Evolutionary conservation across 176 grass and related monocot genomes (phyloP).

Genomic region (Aegilops umbellulata): DNA sequence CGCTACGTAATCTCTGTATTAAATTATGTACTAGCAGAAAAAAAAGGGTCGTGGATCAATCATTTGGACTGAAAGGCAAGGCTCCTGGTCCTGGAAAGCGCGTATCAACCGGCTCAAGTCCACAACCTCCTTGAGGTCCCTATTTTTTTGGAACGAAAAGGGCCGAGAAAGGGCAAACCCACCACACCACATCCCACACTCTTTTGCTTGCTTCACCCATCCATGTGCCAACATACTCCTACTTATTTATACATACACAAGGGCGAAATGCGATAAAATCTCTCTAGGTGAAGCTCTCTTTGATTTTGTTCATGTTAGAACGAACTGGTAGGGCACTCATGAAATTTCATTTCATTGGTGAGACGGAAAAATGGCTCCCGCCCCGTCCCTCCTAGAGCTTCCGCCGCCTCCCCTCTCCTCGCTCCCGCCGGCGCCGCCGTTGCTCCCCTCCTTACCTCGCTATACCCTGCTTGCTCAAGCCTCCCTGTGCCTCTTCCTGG

Average conservation of each 20-base stretch:
- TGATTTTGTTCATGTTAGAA: no score
- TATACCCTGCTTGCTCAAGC: no score
- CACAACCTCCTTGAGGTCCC: background rate
- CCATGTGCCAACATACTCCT: background rate
- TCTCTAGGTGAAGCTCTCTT: no score
- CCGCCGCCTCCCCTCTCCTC: no score
- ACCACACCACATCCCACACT: background rate
- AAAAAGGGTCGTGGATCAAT: background rate
- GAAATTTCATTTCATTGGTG: no score
- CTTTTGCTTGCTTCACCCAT: background rate
- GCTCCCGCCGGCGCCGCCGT: no score
- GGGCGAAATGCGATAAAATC: background rate
- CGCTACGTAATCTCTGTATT: background rate
- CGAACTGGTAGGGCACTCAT: no score
- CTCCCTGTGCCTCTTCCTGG: no score
- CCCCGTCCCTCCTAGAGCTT: no score
- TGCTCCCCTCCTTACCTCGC: no score
- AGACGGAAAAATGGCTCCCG: no score
- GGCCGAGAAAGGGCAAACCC: background rate
- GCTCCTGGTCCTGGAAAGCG: background rate
- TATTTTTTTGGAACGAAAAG: background rate
- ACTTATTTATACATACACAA: no score
- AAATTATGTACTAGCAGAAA: background rate
- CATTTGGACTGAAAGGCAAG: background rate
- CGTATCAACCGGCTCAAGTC: background rate